These are phyloP conservation scores for Camellia oleifera DNA, from an alignment of 179 eudicot genomes.

Conservation along the genomic window DNA sequence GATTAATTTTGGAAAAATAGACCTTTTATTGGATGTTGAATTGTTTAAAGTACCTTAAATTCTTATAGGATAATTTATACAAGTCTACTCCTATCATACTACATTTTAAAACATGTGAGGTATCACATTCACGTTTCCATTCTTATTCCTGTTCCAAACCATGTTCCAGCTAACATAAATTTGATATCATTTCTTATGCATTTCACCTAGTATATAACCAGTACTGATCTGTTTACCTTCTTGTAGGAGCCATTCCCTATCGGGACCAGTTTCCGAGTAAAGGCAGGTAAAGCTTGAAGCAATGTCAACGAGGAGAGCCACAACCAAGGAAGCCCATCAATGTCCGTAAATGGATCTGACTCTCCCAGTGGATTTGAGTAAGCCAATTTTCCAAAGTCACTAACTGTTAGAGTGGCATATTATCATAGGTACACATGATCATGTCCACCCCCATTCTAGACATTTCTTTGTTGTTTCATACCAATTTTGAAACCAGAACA, in stretches of 20 bases:
- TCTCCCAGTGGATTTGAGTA: not conserved
- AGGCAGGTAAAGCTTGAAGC: conserved; percentile 30
- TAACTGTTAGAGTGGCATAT: conserved; percentile 7
- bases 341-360: conserved; percentile 1
- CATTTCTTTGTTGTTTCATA: not conserved
- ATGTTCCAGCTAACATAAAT: too few species aligned
- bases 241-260: conserved; percentile 71
- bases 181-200: not conserved
- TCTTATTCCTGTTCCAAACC: too few species aligned
- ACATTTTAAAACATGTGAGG: too few species aligned
- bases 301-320: not conserved
- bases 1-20: too few species aligned
- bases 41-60: too few species aligned
- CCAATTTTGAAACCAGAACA: conserved; percentile 6
- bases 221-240: not conserved
- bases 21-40: too few species aligned
- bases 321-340: not conserved
- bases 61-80: too few species aligned
- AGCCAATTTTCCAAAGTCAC: not conserved
- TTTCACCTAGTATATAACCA: not conserved
- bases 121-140: too few species aligned
- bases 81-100: too few species aligned
- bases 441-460: conserved; percentile 10
- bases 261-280: conserved; percentile 40
- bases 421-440: not conserved